Evolutionary conservation across 2,329 filamentous ascomycete species (phyloP).

Genomic region (Pestalotiopsis sp.): DNA sequence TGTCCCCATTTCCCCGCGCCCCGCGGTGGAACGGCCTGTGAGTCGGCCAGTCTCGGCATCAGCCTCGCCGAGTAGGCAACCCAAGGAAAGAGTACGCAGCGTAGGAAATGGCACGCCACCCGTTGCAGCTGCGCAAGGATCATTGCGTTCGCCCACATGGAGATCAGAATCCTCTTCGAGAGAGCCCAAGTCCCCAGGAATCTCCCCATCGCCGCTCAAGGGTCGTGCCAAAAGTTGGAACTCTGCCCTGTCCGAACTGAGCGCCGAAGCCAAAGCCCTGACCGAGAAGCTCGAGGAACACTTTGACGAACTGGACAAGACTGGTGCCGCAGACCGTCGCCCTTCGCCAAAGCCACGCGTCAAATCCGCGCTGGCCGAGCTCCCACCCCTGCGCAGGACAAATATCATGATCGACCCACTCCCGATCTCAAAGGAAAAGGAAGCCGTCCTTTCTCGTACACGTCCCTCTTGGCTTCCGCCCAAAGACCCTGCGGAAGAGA

Average conservation of each 20-base stretch:
- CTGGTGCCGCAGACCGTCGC: constrained; percentile 30
- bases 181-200: constrained; percentile 35
- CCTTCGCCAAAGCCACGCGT: constrained; percentile 52
- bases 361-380: constrained; percentile 69
- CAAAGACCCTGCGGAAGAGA: constrained; percentile 89
- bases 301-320: constrained; percentile 63
- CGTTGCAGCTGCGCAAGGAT: constrained; percentile 61
- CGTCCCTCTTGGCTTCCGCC: constrained; percentile 84
- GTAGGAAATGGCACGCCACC: constrained; percentile 68
- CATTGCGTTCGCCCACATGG: constrained; percentile 59
- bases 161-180: constrained; percentile 44
- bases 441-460: constrained; percentile 79
- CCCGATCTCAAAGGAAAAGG: constrained; percentile 84
- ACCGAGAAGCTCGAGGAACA: constrained; percentile 83
- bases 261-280: constrained; percentile 71
- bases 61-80: constrained; percentile 54
- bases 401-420: constrained; percentile 85
- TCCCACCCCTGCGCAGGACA: constrained; percentile 70
- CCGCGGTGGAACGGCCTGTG: constrained; percentile 55
- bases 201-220: constrained; percentile 46
- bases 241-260: constrained; percentile 68
- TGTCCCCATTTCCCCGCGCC: constrained; percentile 78
- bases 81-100: constrained; percentile 55
- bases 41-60: constrained; percentile 57
- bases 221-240: constrained; percentile 75